Conservation (phyloP, 768 basidiomycete genomes). For the Boletales sp. region DNA sequence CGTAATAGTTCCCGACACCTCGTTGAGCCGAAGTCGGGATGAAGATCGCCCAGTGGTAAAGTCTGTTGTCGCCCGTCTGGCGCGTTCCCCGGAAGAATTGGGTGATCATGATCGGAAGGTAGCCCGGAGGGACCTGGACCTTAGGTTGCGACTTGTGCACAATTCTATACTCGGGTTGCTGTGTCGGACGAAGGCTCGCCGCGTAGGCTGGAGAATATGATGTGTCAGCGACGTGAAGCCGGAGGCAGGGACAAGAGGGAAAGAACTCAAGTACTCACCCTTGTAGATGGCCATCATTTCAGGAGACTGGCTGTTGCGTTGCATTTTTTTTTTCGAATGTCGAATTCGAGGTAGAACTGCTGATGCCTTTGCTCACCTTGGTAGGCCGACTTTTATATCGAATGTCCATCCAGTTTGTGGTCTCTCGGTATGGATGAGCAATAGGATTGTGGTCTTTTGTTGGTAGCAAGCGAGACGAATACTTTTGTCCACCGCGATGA, state of each 20-base stretch:
- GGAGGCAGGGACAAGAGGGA: too few species aligned
- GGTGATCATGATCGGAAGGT: constrained; percentile 13
- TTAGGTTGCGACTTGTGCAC: constrained; percentile 2
- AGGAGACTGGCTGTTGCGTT: background rate
- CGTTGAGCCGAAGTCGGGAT: constrained; percentile 16
- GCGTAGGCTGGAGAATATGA: constrained; percentile 5
- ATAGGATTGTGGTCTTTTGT: constrained; percentile 2
- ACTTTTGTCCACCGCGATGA: too few species aligned
- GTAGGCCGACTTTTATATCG: constrained; percentile 7
- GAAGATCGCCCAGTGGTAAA: constrained; percentile 22
- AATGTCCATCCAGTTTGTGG: background rate
- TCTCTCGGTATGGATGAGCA: background rate
- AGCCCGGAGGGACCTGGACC: constrained; percentile 9
- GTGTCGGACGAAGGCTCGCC: background rate
- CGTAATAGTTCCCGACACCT: constrained; percentile 20
- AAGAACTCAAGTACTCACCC: background rate
- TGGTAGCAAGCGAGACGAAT: too few species aligned
- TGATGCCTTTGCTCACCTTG: constrained; percentile 2
- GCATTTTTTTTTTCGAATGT: constrained; percentile 4
- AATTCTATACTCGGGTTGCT: constrained; percentile 4
- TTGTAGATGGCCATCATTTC: constrained; percentile 7
- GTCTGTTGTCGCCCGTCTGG: background rate
- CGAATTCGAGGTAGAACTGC: background rate
- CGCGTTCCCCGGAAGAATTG: constrained; percentile 13
- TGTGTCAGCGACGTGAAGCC: background rate